These are phyloP conservation scores for Phytophthora lateralis DNA, from an alignment of 352 stramenopile species.

Conservation along the genomic window DNA sequence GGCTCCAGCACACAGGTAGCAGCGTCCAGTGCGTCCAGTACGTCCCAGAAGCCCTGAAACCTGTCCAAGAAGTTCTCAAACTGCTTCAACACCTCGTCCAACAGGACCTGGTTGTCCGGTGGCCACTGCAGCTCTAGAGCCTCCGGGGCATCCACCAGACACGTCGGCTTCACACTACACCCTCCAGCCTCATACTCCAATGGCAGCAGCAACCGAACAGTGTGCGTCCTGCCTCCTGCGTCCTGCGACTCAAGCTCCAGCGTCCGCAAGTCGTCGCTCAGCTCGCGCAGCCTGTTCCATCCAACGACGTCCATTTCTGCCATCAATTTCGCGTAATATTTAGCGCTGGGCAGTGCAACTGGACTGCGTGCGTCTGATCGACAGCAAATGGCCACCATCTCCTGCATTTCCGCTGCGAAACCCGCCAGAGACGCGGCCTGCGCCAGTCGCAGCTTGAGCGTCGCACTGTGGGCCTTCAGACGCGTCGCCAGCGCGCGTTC, in stretches of 20 bases:
- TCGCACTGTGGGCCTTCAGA: conserved; percentile 46
- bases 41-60: conserved; percentile 84
- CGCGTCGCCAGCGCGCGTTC: conserved; percentile 55
- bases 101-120: conserved; percentile 5
- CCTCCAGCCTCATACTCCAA: conserved; percentile 37
- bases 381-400: conserved; percentile 59
- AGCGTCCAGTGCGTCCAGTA: conserved; percentile 74
- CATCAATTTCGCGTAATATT: conserved; percentile 69
- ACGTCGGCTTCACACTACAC: conserved; percentile 8
- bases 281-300: conserved; percentile 56
- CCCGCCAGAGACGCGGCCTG: conserved; percentile 59
- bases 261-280: conserved; percentile 62
- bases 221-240: conserved; percentile 44
- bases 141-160: conserved; percentile 64
- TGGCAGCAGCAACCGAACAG: conserved; percentile 48
- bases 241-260: conserved; percentile 64
- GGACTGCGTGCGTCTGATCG: conserved; percentile 5
- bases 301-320: conserved; percentile 63
- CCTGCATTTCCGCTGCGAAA: conserved; percentile 62
- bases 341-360: conserved; percentile 41
- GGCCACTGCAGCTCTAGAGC: conserved; percentile 51
- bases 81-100: conserved; percentile 48
- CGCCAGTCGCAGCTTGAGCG: conserved; percentile 61
- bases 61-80: conserved; percentile 59
- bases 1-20: conserved; percentile 81